Percentiles rank a stretch among this genome's conserved stretches.
Evolutionary conservation across 495 filamentous ascomycete species (phyloP).

Genomic region (Neurospora sp.): DNA sequence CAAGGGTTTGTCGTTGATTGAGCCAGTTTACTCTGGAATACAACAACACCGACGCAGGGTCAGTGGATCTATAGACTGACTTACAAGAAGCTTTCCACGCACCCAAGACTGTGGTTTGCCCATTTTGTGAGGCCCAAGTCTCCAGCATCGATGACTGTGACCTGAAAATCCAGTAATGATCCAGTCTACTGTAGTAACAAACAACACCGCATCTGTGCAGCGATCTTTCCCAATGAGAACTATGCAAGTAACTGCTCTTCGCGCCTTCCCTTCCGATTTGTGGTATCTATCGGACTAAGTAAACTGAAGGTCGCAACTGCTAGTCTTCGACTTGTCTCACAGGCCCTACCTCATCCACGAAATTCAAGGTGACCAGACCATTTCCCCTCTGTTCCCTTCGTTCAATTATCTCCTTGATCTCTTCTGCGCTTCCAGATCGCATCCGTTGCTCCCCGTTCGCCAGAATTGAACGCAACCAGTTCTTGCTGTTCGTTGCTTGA

Average conservation of each 20-base stretch:
- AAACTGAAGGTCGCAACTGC: too few relatives aligned
- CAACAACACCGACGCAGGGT: too few relatives aligned
- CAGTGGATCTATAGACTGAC: not conserved
- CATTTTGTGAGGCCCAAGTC: not conserved
- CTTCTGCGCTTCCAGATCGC: not conserved
- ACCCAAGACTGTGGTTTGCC: not conserved
- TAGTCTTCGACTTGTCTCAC: too few relatives aligned
- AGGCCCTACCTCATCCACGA: too few relatives aligned
- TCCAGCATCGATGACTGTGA: too few relatives aligned
- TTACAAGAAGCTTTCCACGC: not conserved
- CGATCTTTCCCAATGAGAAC: too few relatives aligned
- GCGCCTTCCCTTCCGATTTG: not conserved
- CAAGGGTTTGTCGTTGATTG: too few relatives aligned
- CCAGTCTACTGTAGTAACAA: too few relatives aligned
- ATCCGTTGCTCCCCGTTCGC: not conserved
- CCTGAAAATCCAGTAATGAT: too few relatives aligned
- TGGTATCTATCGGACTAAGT: not conserved
- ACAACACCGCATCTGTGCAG: not conserved
- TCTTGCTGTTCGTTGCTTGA: not conserved
- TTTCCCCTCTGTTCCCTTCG: not conserved
- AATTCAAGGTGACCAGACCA: not conserved
- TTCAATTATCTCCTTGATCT: not conserved
- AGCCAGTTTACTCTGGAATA: too few relatives aligned
- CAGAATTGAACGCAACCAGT: not conserved
- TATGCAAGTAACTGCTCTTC: not conserved